A percentile compares a stretch with the other conserved stretches of the same genome.
phyloP scores from a whole-genome alignment of 2,329 filamentous ascomycete species.

The Domatiomyces catenatus region DNA sequence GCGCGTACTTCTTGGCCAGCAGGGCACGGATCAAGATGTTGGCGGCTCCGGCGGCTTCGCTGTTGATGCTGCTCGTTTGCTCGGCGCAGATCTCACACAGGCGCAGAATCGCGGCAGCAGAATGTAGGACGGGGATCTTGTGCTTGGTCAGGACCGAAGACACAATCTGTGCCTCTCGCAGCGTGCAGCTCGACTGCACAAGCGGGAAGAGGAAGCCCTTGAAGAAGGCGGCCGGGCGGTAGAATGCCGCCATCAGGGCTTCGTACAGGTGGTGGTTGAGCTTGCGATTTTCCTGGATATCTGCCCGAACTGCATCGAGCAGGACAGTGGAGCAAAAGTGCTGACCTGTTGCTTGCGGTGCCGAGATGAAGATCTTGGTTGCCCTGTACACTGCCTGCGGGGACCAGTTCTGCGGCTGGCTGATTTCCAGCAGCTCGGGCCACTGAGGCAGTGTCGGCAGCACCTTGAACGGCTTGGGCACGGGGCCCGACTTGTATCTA shows the following conservation, averaged over 20 bases:
- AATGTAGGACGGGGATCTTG: conserved; percentile 80
- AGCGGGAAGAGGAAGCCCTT: conserved; percentile 90
- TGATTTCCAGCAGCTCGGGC: conserved; percentile 74
- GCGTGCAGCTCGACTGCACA: conserved; percentile 66
- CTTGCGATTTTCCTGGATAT: conserved; percentile 88
- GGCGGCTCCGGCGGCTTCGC: conserved; percentile 76
- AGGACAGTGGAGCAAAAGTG: conserved; percentile 76
- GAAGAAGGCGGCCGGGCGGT: conserved; percentile 93
- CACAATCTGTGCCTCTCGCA: conserved; percentile 84
- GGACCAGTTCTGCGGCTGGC: conserved; percentile 64
- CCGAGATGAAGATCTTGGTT: conserved; percentile 81
- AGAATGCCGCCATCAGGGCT: conserved; percentile 76
- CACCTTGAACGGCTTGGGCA: conserved; percentile 96
- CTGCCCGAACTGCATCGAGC: conserved; percentile 77
- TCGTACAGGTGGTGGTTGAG: conserved; percentile 94
- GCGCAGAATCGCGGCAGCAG: conserved; percentile 75
- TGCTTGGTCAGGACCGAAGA: conserved; percentile 72
- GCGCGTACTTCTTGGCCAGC: conserved; percentile 89
- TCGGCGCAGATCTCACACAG: conserved; percentile 90
- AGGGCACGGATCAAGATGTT: conserved; percentile 91
- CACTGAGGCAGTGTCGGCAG: conserved; percentile 82
- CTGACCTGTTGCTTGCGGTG: conserved; percentile 64
- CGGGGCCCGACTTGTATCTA: conserved; percentile 86
- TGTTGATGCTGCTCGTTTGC: conserved; percentile 59
- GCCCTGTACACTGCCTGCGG: conserved; percentile 74